Evolutionary conservation across 352 stramenopile species (phyloP), one percentile per base, ranked within the genome.

Genomic region (Pythium insidiosum): DNA sequence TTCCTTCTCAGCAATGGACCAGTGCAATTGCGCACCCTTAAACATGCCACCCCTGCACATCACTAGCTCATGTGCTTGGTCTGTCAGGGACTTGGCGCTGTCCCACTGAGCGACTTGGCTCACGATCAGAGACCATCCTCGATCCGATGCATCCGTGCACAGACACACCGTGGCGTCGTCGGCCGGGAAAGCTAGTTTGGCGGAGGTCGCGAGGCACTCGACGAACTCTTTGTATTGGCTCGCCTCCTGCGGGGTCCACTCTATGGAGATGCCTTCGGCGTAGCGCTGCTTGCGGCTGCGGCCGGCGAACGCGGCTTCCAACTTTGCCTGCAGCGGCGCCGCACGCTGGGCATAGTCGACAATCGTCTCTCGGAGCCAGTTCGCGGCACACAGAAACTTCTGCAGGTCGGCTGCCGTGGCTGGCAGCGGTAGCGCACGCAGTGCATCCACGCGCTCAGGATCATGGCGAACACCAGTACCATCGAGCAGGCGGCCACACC

Each of bases 111-210:
- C 22, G n/a, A 52, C 44, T 26, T 38, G 44, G 19, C 21, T 52
- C 12, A 44, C 44, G 6, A 52, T 30, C 15, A 52, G 23, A 12
- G 44, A 52, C 44, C 44, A 52, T 31, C 44, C 44, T 5, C 11
- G 13, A 37, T 44, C 25, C 6, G 44, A 52, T 12, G 44, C 44
- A 35, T 52, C 46, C 3, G 37, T 53, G 28, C 19, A 53, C 4
- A 53, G 6, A 21, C 46, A 53, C 6, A 31, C 24, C 6, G 23
- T 42, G 21, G 23, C 34, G 15, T 52, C 36, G 5, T 52, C 35
- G 30, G 16, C 15, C 15, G 21, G 45, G 20, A 26, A 30, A 15
- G 45, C 18, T 4, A 43, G 33, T 24, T 44, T 29, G 18, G 24
- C 23, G 12, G 5, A 23, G 24, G 4, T n/a, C 7, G 38, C 23